Evolutionary conservation across 2,329 filamentous ascomycete genomes (phyloP).

Genomic region (Dothideomycetes sp.): DNA sequence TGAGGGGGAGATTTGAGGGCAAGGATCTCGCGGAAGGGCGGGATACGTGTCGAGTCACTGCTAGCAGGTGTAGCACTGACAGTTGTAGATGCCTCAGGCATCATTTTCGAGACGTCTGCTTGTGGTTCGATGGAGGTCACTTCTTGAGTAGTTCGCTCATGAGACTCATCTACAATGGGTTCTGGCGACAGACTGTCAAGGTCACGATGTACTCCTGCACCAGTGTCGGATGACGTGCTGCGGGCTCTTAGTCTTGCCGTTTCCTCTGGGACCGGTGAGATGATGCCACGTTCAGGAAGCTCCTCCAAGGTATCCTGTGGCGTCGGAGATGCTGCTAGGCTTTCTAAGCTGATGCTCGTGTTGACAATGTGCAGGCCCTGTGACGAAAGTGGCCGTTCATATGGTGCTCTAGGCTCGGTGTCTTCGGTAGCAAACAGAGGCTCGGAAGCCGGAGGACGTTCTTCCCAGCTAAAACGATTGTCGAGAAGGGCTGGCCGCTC

Average conservation of each 20-base stretch:
- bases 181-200: too few species aligned
- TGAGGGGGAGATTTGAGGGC: constrained; percentile 54
- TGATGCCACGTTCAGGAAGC: neutral
- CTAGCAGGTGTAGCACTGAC: neutral
- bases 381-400: constrained; percentile 18
- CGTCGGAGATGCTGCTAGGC: neutral
- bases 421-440: constrained; percentile 3
- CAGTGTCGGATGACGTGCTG: too few species aligned
- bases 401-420: constrained; percentile 10
- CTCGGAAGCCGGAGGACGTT: constrained; percentile 9
- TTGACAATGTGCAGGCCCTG: constrained; percentile 33
- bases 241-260: too few species aligned
- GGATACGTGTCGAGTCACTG: constrained; percentile 26
- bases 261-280: too few species aligned
- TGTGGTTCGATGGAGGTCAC: neutral
- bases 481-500: constrained; percentile 17
- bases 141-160: too few species aligned
- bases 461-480: constrained; percentile 28
- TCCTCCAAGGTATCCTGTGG: neutral
- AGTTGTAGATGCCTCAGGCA: neutral
- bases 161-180: too few species aligned
- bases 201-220: too few species aligned
- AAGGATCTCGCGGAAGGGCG: constrained; percentile 67
- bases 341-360: constrained; percentile 20
- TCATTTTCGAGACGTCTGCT: too few species aligned